These are phyloP conservation scores for Podospora pseudoanserina DNA, from an alignment of 495 filamentous ascomycete species.

Conservation along the genomic window DNA sequence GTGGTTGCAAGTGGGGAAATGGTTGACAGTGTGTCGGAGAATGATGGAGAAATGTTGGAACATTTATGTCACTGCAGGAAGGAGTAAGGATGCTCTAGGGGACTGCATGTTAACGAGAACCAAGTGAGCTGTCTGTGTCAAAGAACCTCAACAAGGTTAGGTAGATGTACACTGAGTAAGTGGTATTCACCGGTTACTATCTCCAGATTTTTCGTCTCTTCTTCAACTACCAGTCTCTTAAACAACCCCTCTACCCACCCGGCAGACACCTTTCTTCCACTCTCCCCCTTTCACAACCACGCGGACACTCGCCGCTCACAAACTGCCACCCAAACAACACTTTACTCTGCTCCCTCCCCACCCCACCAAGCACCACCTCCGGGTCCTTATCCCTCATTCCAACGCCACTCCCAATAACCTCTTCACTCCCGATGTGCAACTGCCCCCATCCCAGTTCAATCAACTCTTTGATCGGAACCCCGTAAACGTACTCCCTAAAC, in stretches of 20 bases:
- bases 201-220: no score
- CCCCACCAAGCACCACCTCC: constrained; percentile 35
- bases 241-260: background rate
- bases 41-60: no score
- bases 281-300: constrained; percentile 35
- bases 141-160: constrained; percentile 6
- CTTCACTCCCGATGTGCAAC: constrained; percentile 43
- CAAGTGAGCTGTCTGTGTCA: no score
- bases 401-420: constrained; percentile 45
- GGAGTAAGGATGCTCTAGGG: no score
- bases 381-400: constrained; percentile 33
- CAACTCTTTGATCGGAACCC: constrained; percentile 46
- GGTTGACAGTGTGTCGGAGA: no score
- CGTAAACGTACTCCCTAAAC: constrained; percentile 53
- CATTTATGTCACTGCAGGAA: no score
- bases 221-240: no score
- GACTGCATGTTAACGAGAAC: no score
- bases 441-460: constrained; percentile 49
- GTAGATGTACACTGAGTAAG: constrained; percentile 35
- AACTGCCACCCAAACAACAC: constrained; percentile 53
- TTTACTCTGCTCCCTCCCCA: constrained; percentile 52
- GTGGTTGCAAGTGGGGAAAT: no score
- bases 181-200: constrained; percentile 31
- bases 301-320: constrained; percentile 42
- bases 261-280: background rate